These are phyloP conservation scores for Pharus latifolius DNA, from an alignment of 176 grass and related monocot species.

Conservation along the genomic window DNA sequence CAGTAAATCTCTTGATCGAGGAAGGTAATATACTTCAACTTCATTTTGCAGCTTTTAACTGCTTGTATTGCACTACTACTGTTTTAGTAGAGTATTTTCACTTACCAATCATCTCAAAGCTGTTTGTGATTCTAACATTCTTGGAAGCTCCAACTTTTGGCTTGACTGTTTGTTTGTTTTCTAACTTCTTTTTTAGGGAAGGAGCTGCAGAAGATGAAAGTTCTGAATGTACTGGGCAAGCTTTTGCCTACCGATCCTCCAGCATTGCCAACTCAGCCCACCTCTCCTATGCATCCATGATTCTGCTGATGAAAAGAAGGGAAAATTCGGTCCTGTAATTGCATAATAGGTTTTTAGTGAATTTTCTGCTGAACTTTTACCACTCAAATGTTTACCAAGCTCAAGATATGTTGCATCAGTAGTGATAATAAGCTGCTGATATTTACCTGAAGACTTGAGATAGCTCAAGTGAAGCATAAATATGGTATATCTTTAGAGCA, in stretches of 20 bases:
- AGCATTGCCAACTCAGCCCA: constrained; percentile 8
- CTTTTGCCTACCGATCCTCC: constrained; percentile 10
- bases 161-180: constrained; percentile 4
- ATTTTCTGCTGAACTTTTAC: constrained; percentile 7
- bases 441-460: background rate
- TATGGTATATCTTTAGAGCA: background rate
- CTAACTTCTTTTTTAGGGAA: constrained; percentile 41
- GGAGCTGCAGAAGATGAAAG: constrained; percentile 82
- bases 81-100: background rate
- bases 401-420: background rate
- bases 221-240: constrained; percentile 76
- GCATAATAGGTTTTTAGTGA: background rate
- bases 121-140: constrained; percentile 5
- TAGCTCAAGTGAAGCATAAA: background rate
- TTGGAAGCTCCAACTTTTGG: background rate
- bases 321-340: background rate
- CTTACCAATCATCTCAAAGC: background rate
- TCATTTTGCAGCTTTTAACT: constrained; percentile 1
- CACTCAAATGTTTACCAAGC: background rate
- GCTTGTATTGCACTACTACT: background rate
- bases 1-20: constrained; percentile 77
- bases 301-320: constrained; percentile 18
- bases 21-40: constrained; percentile 60
- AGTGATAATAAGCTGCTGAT: background rate
- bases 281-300: constrained; percentile 20